Evolutionary conservation across 2,329 filamentous ascomycete species (phyloP).

Genomic region (Colletotrichum agaves): DNA sequence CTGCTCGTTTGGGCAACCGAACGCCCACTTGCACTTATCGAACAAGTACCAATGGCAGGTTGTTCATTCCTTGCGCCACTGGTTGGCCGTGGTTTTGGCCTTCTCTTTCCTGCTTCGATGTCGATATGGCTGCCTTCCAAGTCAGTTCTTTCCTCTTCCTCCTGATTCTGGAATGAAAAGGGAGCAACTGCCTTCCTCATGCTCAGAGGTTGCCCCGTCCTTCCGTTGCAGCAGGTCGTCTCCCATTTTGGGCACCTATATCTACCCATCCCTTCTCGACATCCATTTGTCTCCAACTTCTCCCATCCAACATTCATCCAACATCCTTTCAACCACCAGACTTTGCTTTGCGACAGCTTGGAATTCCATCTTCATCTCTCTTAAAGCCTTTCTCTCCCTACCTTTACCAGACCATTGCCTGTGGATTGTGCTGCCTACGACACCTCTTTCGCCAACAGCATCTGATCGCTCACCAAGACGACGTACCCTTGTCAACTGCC

Average conservation of each 20-base stretch:
- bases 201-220: background rate
- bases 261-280: conserved; percentile 2
- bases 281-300: background rate
- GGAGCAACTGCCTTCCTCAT: background rate
- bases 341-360: conserved; percentile 1
- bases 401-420: background rate
- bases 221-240: background rate
- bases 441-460: background rate
- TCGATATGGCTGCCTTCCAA: background rate
- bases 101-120: background rate
- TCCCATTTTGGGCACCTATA: background rate
- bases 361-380: background rate
- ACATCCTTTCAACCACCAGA: conserved; percentile 1
- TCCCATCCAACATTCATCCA: background rate
- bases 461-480: background rate
- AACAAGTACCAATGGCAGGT: background rate
- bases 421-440: background rate
- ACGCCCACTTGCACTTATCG: background rate
- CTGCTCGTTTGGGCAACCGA: background rate
- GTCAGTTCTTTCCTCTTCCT: background rate
- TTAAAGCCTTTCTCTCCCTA: background rate
- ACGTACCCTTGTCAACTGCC: background rate
- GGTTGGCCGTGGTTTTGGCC: background rate
- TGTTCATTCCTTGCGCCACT: background rate
- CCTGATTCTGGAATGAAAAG: background rate